Conservation (phyloP, 805 yeast species). For the Ogataea sp. region DNA sequence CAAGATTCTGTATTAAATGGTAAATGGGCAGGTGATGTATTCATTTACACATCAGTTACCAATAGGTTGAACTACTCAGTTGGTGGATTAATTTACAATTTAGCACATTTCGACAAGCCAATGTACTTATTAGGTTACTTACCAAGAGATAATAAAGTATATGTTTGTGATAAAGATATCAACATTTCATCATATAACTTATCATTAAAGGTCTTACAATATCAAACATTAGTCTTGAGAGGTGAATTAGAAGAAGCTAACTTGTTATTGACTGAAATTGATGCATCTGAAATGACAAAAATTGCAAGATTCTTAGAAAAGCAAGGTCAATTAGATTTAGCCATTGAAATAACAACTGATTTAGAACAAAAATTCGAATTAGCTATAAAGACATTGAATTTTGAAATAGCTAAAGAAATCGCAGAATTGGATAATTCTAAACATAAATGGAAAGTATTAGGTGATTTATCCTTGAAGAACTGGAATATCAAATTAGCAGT, state of each 20-base stretch:
- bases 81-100: slow-evolving; percentile 86
- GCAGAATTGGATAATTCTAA: slow-evolving; percentile 47
- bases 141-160: slow-evolving; percentile 83
- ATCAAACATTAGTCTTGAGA: slow-evolving; percentile 90
- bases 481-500: slow-evolving; percentile 82
- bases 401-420: slow-evolving; percentile 62
- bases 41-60: slow-evolving; percentile 78
- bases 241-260: slow-evolving; percentile 87
- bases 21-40: slow-evolving; percentile 96
- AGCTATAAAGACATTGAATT: slow-evolving; percentile 68
- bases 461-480: slow-evolving; percentile 71
- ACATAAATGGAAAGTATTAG: slow-evolving; percentile 85
- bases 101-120: slow-evolving; percentile 86
- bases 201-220: slow-evolving; percentile 82
- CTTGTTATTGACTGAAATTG: slow-evolving; percentile 53
- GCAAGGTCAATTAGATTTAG: slow-evolving; percentile 80
- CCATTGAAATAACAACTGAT: slow-evolving; percentile 77
- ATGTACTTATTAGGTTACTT: slow-evolving; percentile 84
- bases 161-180: slow-evolving; percentile 85
- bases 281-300: slow-evolving; percentile 60
- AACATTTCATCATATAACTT: slow-evolving; percentile 74
- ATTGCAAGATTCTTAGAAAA: slow-evolving; percentile 91
- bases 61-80: slow-evolving; percentile 90
- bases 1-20: slow-evolving; percentile 81
- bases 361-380: slow-evolving; percentile 87